These are phyloP conservation scores for Crithidia sp. DNA, from an alignment of 208 protist species.

Conservation along the genomic window DNA sequence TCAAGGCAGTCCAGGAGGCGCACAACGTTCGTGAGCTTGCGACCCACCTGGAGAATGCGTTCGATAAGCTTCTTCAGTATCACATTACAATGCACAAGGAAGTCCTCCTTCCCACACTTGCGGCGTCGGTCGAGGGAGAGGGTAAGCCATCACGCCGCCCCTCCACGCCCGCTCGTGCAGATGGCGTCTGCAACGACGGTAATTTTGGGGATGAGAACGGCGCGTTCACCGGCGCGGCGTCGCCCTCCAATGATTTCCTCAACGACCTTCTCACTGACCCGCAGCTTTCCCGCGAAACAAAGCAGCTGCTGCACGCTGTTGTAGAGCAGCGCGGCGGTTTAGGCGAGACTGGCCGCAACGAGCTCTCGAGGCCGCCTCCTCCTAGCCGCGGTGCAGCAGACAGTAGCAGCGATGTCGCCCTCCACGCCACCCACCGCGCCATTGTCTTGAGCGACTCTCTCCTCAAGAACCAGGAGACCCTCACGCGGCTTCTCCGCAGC, in stretches of 20 bases:
- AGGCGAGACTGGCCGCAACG: not conserved
- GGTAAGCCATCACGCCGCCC: not conserved
- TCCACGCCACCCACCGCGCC: slow-evolving; percentile 18
- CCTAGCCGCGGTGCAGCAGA: not conserved
- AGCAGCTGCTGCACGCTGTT: slow-evolving; percentile 32
- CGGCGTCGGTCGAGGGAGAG: not conserved
- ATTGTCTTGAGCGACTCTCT: slow-evolving; percentile 31
- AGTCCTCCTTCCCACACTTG: slow-evolving; percentile 49
- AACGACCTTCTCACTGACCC: slow-evolving; percentile 30
- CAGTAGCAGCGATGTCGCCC: not conserved
- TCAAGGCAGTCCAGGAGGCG: slow-evolving; percentile 38
- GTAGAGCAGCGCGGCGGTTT: slow-evolving; percentile 5
- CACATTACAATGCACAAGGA: slow-evolving; percentile 55
- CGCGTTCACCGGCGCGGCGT: not conserved
- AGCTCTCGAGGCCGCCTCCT: no score
- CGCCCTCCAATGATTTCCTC: slow-evolving; percentile 20
- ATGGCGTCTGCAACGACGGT: not conserved
- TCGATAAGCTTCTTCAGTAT: slow-evolving; percentile 57
- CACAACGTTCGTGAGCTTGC: slow-evolving; percentile 28
- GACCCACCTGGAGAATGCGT: slow-evolving; percentile 42
- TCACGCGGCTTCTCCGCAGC: slow-evolving; percentile 27
- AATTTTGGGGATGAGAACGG: not conserved
- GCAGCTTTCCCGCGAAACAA: slow-evolving; percentile 39
- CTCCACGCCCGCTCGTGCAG: not conserved
- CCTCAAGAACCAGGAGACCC: slow-evolving; percentile 27